Conservation (phyloP, 2,329 filamentous ascomycete species). For the Cordyceps cateniannulata region DNA sequence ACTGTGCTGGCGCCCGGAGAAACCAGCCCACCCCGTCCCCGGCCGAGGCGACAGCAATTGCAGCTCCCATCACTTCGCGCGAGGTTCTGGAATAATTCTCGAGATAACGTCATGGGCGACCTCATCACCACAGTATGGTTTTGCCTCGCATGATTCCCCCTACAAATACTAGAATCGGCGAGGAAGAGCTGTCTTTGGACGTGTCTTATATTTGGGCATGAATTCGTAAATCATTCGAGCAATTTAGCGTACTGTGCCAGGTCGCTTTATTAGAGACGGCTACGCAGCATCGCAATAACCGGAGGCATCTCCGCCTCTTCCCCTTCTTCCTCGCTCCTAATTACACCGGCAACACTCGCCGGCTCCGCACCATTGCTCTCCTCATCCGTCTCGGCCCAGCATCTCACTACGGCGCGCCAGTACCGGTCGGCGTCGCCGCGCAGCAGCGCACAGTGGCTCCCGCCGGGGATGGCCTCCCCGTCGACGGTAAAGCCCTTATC, state of each 20-base stretch:
- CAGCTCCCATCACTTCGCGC: background rate
- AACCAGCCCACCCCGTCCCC: background rate
- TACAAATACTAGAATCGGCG: too few species aligned
- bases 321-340: background rate
- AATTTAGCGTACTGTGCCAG: background rate
- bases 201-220: background rate
- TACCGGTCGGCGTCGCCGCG: slow-evolving; percentile 1
- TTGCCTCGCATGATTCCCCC: too few species aligned
- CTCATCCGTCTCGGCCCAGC: background rate
- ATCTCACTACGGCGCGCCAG: slow-evolving; percentile 6
- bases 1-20: background rate
- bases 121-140: too few species aligned
- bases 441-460: slow-evolving; percentile 5
- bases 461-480: background rate
- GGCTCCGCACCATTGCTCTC: too few species aligned
- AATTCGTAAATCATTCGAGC: background rate
- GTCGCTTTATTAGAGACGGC: background rate
- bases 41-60: slow-evolving; percentile 3
- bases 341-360: background rate
- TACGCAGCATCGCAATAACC: background rate
- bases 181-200: too few species aligned
- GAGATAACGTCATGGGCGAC: background rate
- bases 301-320: background rate
- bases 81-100: background rate
- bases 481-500: slow-evolving; percentile 1